Conservation (phyloP, 345 rosid species). For the Acer negundo region DNA sequence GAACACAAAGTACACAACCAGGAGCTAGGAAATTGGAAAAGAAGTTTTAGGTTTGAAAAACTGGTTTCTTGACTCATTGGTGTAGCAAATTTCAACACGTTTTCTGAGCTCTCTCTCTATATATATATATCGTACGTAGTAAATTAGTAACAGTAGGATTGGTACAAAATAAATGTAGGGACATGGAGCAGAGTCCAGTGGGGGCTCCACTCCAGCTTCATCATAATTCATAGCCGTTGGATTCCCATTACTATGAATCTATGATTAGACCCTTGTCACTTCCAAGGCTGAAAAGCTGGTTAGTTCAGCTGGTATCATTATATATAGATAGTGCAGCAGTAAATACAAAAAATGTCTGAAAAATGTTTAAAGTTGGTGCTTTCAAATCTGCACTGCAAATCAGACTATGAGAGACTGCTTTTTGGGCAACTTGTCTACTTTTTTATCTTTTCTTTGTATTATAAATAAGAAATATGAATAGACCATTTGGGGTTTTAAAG, state of each 20-base stretch:
- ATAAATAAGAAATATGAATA: too few relatives aligned
- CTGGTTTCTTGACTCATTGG: neutral
- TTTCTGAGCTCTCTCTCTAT: too few relatives aligned
- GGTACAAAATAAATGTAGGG: neutral
- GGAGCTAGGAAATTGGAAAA: neutral
- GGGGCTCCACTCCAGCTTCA: neutral
- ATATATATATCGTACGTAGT: too few relatives aligned
- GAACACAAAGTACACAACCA: too few relatives aligned
- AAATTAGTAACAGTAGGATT: neutral
- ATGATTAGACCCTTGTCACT: conserved; percentile 10
- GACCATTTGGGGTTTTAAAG: neutral
- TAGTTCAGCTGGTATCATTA: neutral
- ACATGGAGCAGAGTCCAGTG: neutral
- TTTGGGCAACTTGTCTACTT: conserved; percentile 6
- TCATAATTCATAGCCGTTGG: conserved; percentile 16
- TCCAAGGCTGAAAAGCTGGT: conserved; percentile 15
- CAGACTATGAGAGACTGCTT: neutral
- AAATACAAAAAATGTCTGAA: too few relatives aligned
- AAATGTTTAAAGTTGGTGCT: neutral
- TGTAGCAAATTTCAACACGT: neutral
- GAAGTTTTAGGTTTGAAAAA: conserved; percentile 9
- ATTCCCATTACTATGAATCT: conserved; percentile 23
- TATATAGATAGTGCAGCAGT: neutral
- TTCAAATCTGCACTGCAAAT: conserved; percentile 2
- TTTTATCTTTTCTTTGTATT: neutral